Conservation (phyloP, 2,329 filamentous ascomycete species). For the Exophiala sp. region DNA sequence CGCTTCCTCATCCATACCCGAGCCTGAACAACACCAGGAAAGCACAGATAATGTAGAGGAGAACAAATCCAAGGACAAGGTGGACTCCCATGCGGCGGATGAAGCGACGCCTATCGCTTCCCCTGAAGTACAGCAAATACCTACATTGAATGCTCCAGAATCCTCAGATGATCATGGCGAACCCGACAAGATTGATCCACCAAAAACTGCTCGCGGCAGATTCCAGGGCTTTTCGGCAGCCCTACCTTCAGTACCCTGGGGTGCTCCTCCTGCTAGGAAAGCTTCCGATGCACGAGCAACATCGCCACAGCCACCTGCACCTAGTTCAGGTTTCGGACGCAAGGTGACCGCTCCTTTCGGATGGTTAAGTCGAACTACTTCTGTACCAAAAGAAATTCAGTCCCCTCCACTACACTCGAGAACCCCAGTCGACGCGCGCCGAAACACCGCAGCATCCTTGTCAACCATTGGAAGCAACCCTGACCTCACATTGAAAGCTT, state of each 20-base stretch:
- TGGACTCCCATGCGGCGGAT: constrained; percentile 1
- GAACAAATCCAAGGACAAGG: constrained; percentile 4
- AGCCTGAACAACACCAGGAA: not conserved
- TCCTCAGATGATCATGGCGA: constrained; percentile 2
- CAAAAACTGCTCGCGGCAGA: constrained; percentile 50
- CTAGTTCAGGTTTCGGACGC: constrained; percentile 47
- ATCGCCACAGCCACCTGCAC: constrained; percentile 32
- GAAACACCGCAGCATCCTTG: constrained; percentile 77
- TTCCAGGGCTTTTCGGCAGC: constrained; percentile 69
- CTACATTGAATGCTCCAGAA: constrained; percentile 9
- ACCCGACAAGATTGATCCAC: constrained; percentile 31
- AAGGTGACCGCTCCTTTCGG: constrained; percentile 87
- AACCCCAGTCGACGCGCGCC: constrained; percentile 44
- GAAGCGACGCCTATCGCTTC: not conserved
- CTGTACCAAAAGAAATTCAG: constrained; percentile 52
- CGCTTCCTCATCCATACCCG: no score
- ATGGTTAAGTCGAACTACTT: constrained; percentile 39
- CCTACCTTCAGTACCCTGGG: constrained; percentile 71
- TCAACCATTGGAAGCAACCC: constrained; percentile 76
- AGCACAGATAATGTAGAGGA: constrained; percentile 7
- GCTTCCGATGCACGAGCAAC: constrained; percentile 29
- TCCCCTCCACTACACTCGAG: constrained; percentile 54
- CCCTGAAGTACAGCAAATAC: constrained; percentile 10
- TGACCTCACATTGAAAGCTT: constrained; percentile 71
- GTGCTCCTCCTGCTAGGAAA: constrained; percentile 39